Percentiles rank a stretch among this genome's conserved stretches.
Evolutionary conservation across 2,329 filamentous ascomycete genomes (phyloP).

Genomic region (Diaporthe batatas): DNA sequence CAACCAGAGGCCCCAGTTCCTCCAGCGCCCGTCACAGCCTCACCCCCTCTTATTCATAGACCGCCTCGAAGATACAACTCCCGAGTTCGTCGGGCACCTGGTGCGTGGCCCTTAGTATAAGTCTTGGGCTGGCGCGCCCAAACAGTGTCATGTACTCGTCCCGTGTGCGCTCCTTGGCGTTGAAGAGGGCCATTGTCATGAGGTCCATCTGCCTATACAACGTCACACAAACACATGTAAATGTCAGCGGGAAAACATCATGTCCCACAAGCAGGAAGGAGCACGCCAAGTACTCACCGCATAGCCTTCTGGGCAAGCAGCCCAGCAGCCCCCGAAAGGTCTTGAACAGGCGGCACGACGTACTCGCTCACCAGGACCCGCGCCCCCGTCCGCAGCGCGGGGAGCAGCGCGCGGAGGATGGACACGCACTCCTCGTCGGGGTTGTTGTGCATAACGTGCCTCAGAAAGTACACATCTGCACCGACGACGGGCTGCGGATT

Average conservation of each 20-base stretch:
- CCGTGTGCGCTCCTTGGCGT: constrained; percentile 10
- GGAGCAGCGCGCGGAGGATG: constrained; percentile 47
- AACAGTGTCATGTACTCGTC: constrained; percentile 10
- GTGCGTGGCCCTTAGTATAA: neutral
- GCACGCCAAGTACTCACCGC: neutral
- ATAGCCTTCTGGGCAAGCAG: neutral
- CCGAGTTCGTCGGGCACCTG: constrained; percentile 8
- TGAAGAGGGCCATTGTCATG: constrained; percentile 22
- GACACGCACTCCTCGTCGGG: constrained; percentile 51
- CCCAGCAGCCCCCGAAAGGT: neutral
- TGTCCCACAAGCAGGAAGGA: too few relatives aligned
- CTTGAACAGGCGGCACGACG: neutral
- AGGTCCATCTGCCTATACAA: constrained; percentile 15
- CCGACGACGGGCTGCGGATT: constrained; percentile 53
- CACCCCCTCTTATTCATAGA: neutral
- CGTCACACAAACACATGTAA: neutral
- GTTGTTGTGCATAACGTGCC: constrained; percentile 61
- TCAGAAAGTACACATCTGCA: constrained; percentile 57
- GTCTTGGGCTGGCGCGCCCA: neutral
- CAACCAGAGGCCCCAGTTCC: too few relatives aligned
- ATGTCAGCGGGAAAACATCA: neutral
- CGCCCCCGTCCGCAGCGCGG: neutral
- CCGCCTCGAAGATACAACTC: constrained; percentile 19
- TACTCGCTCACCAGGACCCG: constrained; percentile 16
- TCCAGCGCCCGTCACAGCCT: too few relatives aligned